These are phyloP conservation scores for bread wheat (Triticum aestivum) DNA, from an alignment of 176 grass and related monocot species.

Conservation along the genomic window IWGSC_CS_RefSeq_v2.1 NC_057794.1:319451857-319452356, in stretches of 20 bases:
- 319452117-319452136: slow-evolving; percentile 51
- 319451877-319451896: slow-evolving; percentile 32
- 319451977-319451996: too few species aligned
- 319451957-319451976: too few species aligned
- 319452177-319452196: slow-evolving; percentile 34
- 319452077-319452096: slow-evolving; percentile 54
- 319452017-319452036: not conserved
- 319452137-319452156: slow-evolving; percentile 41
- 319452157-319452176: slow-evolving; percentile 4
- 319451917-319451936: too few species aligned
- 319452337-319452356: slow-evolving; percentile 51
- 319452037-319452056: slow-evolving; percentile 23
- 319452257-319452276: slow-evolving; percentile 62
- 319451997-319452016: too few species aligned
- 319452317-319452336: slow-evolving; percentile 67
- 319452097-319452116: slow-evolving; percentile 53
- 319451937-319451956: too few species aligned
- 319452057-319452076: slow-evolving; percentile 50
- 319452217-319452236: slow-evolving; percentile 20
- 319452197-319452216: slow-evolving; percentile 36
- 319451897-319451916: too few species aligned
- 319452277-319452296: slow-evolving; percentile 80
- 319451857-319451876: not conserved
- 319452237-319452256: slow-evolving; percentile 49
- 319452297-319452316: slow-evolving; percentile 99